Base-by-base conservation (phyloP, 192 early-diverging fungal species). In the Podila clonocystis region DNA sequence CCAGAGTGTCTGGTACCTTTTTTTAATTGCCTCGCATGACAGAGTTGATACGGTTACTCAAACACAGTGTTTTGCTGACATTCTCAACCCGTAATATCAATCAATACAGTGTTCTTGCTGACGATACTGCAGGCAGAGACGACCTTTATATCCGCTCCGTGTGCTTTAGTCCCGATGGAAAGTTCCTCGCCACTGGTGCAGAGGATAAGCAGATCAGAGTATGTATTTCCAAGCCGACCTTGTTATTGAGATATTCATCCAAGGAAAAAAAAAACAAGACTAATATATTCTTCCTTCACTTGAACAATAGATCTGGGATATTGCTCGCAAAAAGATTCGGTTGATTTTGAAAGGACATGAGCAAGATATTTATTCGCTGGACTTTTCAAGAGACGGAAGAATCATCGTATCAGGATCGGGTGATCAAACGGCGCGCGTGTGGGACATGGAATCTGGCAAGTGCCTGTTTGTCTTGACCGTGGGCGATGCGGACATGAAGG, bases 61-160 rank as follows among this genome's bases (percentile, higher is more conserved):
- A 19, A 12, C 20, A 12, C 19, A 45, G n/a, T 24, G 3, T 55
- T 52, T 49, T 64, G 50, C 62, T 58, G 8, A 61, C 50, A 48
- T 24, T 50, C 17, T 34, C 50, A 3, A 20, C 58, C 5, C 50
- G 30, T 15, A 1, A 63, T 17, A 34, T 28, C 33, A 33, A 58
- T 19, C 58, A 2, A 34, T 11, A 2, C 82, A 96, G 91, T 75
- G 91, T 91, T 58, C 85, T 97, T 65, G 86, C 88, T 15, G 96
- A 97, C 83, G 91, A 95, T 61, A 89, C 82, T 50, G 90, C 89
- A 28, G 89, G 91, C 85, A 89, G 91, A 68, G 87, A 89, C 58
- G 98, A 99, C 84, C 85, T 98, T 61, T 99, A 99, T 70, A 96
- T 99, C 82, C 93, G 98, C 26, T 95, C 94, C 8, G 97, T 99